phyloP scores from a whole-genome alignment of 2,329 filamentous ascomycete genomes.

The Cladophialophora yegresii region DNA sequence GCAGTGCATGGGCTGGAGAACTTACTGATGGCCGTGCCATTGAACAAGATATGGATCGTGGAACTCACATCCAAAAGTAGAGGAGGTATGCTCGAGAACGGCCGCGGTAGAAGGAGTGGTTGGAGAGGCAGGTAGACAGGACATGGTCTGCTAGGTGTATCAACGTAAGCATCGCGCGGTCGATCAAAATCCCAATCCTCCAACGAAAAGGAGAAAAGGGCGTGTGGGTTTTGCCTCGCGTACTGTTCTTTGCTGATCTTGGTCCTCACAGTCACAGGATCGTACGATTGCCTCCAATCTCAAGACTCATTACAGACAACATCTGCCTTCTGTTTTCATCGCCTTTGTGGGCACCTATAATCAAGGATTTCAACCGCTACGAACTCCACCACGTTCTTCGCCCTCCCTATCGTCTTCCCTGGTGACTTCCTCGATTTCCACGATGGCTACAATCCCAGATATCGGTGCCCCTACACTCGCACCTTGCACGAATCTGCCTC shows the following conservation, averaged over 20 bases:
- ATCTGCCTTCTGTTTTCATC: background rate
- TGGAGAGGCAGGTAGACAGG: background rate
- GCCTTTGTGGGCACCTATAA: background rate
- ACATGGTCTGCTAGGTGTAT: background rate
- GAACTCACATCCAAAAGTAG: background rate
- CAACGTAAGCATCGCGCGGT: background rate
- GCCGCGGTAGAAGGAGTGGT: background rate
- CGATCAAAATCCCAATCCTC: background rate
- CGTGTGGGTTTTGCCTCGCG: background rate
- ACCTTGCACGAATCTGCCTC: background rate
- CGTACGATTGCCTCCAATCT: background rate
- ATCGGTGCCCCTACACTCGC: background rate
- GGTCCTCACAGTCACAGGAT: background rate
- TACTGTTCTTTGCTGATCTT: background rate
- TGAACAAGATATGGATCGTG: background rate
- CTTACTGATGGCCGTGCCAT: background rate
- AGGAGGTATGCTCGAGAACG: background rate
- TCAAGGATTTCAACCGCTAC: background rate
- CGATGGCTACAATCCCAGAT: background rate
- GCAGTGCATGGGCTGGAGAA: background rate
- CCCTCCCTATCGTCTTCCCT: background rate
- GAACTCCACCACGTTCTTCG: background rate
- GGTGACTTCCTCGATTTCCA: background rate
- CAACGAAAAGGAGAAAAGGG: background rate
- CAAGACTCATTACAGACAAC: background rate